Percentiles rank a stretch among this genome's conserved stretches.
phyloP scores from a whole-genome alignment of 495 filamentous ascomycete species.

The Xanthoparmelia taractica region DNA sequence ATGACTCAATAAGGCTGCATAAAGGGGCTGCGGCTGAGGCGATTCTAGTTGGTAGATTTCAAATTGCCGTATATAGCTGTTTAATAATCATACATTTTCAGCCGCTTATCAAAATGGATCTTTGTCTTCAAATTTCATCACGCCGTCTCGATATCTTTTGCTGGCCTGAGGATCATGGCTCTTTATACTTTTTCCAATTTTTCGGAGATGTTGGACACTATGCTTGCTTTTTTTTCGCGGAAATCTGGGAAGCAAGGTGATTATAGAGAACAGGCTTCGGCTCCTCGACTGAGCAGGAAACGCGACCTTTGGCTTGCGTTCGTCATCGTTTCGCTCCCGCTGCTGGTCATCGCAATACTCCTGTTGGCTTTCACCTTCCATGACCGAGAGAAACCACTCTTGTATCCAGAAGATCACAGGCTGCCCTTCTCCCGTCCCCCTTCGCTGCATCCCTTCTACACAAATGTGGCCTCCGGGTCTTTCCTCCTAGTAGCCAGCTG shows the following conservation, averaged over 20 bases:
- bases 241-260: not conserved
- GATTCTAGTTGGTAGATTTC: too few relatives aligned
- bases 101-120: too few relatives aligned
- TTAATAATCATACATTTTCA: too few relatives aligned
- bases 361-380: constrained; percentile 12
- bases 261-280: not conserved
- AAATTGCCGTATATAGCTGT: too few relatives aligned
- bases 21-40: too few relatives aligned
- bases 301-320: constrained; percentile 13
- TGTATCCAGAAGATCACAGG: not conserved
- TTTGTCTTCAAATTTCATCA: not conserved
- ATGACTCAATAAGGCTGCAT: not conserved
- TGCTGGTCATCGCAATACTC: constrained; percentile 13
- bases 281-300: constrained; percentile 11
- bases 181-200: not conserved
- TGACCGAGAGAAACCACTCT: constrained; percentile 5
- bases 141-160: not conserved
- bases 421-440: not conserved
- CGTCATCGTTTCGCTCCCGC: constrained; percentile 17
- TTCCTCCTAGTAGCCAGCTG: constrained; percentile 17
- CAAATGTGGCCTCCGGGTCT: not conserved
- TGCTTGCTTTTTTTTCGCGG: not conserved
- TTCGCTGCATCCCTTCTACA: constrained; percentile 4
- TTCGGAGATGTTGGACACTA: not conserved
- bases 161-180: not conserved